These are phyloP conservation scores for Ottelia alismoides DNA, from an alignment of 106 monocot genomes.

Conservation along the genomic window DNA sequence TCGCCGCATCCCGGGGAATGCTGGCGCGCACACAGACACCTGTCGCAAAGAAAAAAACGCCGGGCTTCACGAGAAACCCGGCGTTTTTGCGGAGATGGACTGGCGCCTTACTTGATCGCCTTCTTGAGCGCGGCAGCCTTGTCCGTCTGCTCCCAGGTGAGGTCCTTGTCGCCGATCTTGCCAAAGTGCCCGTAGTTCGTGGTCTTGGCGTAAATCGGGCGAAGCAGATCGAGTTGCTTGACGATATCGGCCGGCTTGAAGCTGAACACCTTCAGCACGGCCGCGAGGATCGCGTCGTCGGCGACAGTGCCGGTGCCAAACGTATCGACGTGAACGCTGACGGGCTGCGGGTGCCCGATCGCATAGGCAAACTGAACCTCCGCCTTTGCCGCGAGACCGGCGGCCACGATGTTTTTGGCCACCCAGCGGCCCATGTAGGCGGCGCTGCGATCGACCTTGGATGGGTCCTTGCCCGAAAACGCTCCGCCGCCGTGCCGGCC, in stretches of 20 bases:
- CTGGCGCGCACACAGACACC: too few species aligned
- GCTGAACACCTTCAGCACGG: slow-evolving; percentile 5
- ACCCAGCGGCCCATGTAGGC: slow-evolving; percentile 7
- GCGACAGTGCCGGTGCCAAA: slow-evolving; percentile 6
- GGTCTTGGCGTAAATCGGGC: not conserved
- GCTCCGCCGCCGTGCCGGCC: too few species aligned
- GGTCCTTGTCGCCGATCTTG: slow-evolving; percentile 3
- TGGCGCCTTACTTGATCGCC: too few species aligned
- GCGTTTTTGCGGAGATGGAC: too few species aligned
- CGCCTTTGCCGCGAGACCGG: not conserved
- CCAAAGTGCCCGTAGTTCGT: slow-evolving; percentile 7
- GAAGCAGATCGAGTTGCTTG: slow-evolving; percentile 9
- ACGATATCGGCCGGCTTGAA: slow-evolving; percentile 4
- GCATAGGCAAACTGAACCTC: slow-evolving; percentile 4
- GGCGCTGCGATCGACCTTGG: slow-evolving; percentile 13
- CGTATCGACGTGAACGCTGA: slow-evolving; percentile 1
- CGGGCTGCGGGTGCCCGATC: slow-evolving; percentile 4
- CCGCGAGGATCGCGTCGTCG: slow-evolving; percentile 4
- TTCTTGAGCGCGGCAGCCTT: too few species aligned
- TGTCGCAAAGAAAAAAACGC: too few species aligned
- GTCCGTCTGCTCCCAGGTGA: slow-evolving; percentile 12
- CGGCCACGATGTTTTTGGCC: too few species aligned
- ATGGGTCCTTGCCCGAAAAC: too few species aligned
- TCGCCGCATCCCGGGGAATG: too few species aligned
- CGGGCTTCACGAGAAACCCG: too few species aligned